Evolutionary conservation across 2,329 filamentous ascomycete species (phyloP).

Genomic region (Microascus cirrosus): DNA sequence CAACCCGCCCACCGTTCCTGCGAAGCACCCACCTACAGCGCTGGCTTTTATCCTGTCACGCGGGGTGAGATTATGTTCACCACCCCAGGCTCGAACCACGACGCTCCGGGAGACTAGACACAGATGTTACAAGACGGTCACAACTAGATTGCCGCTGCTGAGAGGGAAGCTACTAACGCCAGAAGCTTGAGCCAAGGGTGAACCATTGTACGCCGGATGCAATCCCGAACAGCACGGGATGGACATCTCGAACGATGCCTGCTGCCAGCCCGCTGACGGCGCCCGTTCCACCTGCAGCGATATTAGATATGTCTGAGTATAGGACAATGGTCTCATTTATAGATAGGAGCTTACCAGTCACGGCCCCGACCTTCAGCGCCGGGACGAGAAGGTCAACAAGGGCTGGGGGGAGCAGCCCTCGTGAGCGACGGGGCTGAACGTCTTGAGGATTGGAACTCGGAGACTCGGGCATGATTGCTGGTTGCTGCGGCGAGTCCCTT

Average conservation of each 20-base stretch:
- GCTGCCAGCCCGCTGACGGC: slow-evolving; percentile 54
- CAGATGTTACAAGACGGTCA: slow-evolving; percentile 6
- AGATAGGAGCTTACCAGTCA: slow-evolving; percentile 33
- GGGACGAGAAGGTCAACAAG: slow-evolving; percentile 32
- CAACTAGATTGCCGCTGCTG: background rate
- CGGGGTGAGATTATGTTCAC: slow-evolving; percentile 38
- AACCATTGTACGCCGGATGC: slow-evolving; percentile 74
- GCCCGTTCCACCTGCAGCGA: slow-evolving; percentile 43
- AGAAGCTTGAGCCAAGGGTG: slow-evolving; percentile 64
- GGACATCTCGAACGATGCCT: slow-evolving; percentile 59
- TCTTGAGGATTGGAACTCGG: slow-evolving; percentile 8
- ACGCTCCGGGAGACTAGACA: slow-evolving; percentile 34
- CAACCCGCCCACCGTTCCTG: slow-evolving; percentile 49
- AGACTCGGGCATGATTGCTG: background rate
- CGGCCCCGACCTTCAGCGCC: slow-evolving; percentile 47
- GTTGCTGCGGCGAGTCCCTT: background rate
- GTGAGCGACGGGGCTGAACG: slow-evolving; percentile 7
- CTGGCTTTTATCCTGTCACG: slow-evolving; percentile 56
- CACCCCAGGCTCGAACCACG: slow-evolving; percentile 34
- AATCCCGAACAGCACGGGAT: slow-evolving; percentile 59
- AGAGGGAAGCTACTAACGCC: slow-evolving; percentile 38
- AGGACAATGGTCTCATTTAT: background rate
- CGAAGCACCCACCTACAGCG: slow-evolving; percentile 57
- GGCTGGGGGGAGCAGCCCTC: slow-evolving; percentile 29
- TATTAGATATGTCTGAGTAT: background rate